Base-by-base conservation (phyloP, 2,329 filamentous ascomycete genomes). In the Sphaerostilbella broomeana region DNA sequence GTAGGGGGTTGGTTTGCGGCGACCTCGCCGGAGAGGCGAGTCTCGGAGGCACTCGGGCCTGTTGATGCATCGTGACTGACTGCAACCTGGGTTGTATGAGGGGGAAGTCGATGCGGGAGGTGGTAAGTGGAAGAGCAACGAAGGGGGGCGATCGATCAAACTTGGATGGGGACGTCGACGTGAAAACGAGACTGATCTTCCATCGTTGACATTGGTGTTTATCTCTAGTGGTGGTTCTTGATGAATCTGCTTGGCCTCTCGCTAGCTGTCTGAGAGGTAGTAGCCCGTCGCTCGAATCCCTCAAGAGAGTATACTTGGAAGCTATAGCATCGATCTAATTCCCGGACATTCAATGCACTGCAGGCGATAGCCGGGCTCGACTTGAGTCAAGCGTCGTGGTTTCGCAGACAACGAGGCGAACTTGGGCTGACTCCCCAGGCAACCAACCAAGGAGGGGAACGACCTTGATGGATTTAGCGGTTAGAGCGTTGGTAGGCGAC, bases 41-140 rank as follows among this genome's bases (percentile, higher is more conserved):
- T 60, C 80, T 75, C 49, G 84, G 82, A 50, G 83, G 76, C 47
- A 80, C 76, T 53, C 89, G 81, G 53, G 85, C 81, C 65, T 89
- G 86, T 67, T 94, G 89, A 76, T 95, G 88, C 89, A 95, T 95
- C 36, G 34, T 52, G 30, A 34, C 42, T 39, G 36, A 35, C 39
- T 36, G 26, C 20, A 37, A 36, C 19, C 24, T 19, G 30, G 16
- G 12, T 20, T 13, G 27, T 32, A 32, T 29, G 15, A 8, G 25
- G 34, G 20, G 16, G 25, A 16, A 13, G 9, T 33, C 37, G 22
- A 33, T 28, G 15, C 33, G 31, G 13, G 17, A 21, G 19, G 32
- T 12, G 13, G 18, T 22, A 22, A 31, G 21, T 21, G 21, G 19
- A 29, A 30, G 35, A 35, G 36, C 27, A 40, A 28, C 28, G 41